Evolutionary conservation across 2,329 filamentous ascomycete species (phyloP).

Genomic region (Xylaria arbuscula): DNA sequence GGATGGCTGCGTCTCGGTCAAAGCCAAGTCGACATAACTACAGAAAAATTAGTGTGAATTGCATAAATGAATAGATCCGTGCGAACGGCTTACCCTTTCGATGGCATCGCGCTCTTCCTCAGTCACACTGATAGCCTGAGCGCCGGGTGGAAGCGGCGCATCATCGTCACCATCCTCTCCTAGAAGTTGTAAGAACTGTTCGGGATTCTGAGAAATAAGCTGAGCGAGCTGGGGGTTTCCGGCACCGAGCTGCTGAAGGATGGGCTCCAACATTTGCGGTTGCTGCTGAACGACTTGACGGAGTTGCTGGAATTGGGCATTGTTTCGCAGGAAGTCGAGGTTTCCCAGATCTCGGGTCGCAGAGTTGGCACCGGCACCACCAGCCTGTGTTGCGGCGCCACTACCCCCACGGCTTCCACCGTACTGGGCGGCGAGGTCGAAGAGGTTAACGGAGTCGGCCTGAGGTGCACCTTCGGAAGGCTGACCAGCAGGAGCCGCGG

Average conservation of each 20-base stretch:
- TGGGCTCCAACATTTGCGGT: conserved; percentile 98
- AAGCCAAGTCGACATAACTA: conserved; percentile 94
- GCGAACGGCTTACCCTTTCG: conserved; percentile 76
- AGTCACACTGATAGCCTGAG: conserved; percentile 89
- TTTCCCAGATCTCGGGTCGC: conserved; percentile 72
- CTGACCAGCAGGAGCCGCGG: conserved; percentile 56
- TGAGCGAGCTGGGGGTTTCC: conserved; percentile 95
- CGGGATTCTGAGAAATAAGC: conserved; percentile 89
- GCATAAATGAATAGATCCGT: conserved; percentile 12
- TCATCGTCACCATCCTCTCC: conserved; percentile 90
- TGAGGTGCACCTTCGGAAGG: conserved; percentile 54
- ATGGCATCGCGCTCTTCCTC: conserved; percentile 98
- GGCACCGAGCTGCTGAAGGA: conserved; percentile 92
- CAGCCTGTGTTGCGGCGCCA: conserved; percentile 56
- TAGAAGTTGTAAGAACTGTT: conserved; percentile 90
- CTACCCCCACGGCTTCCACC: conserved; percentile 58
- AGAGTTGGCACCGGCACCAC: conserved; percentile 60
- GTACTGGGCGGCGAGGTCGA: conserved; percentile 89
- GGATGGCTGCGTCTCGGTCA: conserved; percentile 90
- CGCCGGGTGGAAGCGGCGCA: conserved; percentile 84
- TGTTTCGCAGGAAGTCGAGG: conserved; percentile 92
- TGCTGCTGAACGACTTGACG: conserved; percentile 97
- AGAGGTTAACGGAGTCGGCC: conserved; percentile 81
- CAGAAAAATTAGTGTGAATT: conserved; percentile 32
- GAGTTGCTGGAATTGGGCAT: conserved; percentile 97